Conservation (phyloP, 495 filamentous ascomycete species). For the Neurospora sp. region DNA sequence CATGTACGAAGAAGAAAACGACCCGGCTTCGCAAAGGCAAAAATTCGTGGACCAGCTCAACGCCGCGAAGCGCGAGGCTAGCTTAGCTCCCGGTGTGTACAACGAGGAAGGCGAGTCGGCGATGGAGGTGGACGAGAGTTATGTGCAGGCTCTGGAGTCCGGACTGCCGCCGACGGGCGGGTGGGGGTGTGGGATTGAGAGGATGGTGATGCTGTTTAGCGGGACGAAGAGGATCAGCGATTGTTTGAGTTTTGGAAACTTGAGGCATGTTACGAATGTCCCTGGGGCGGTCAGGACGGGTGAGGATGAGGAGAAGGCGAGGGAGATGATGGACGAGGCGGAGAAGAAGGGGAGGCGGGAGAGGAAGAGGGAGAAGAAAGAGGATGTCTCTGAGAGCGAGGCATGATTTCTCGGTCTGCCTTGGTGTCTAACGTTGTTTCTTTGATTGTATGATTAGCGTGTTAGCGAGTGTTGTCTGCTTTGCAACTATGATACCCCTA, state of each 20-base stretch:
- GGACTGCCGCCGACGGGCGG: slow-evolving; percentile 89
- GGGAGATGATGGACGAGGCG: not conserved
- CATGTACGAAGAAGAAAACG: slow-evolving; percentile 97
- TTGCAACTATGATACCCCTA: not conserved
- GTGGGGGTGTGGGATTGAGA: slow-evolving; percentile 90
- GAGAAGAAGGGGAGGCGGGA: not conserved
- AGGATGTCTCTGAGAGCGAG: not conserved
- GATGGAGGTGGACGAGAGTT: slow-evolving; percentile 64
- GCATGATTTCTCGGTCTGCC: not conserved
- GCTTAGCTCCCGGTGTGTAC: not conserved
- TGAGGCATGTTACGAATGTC: slow-evolving; percentile 50
- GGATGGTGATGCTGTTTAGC: slow-evolving; percentile 79
- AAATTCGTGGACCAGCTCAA: slow-evolving; percentile 59
- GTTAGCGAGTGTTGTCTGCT: not conserved
- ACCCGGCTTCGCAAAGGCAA: slow-evolving; percentile 71
- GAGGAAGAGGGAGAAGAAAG: not conserved
- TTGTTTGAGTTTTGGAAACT: slow-evolving; percentile 74
- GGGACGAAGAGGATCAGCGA: slow-evolving; percentile 69
- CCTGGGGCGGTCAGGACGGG: not conserved
- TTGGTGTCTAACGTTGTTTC: not conserved
- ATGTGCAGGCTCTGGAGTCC: slow-evolving; percentile 72
- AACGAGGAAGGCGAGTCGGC: slow-evolving; percentile 3
- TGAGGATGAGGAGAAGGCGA: not conserved
- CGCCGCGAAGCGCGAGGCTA: slow-evolving; percentile 18
- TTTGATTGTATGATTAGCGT: not conserved